Conservation (phyloP, 768 basidiomycete genomes). For the Pleurotus eryngii region DNA sequence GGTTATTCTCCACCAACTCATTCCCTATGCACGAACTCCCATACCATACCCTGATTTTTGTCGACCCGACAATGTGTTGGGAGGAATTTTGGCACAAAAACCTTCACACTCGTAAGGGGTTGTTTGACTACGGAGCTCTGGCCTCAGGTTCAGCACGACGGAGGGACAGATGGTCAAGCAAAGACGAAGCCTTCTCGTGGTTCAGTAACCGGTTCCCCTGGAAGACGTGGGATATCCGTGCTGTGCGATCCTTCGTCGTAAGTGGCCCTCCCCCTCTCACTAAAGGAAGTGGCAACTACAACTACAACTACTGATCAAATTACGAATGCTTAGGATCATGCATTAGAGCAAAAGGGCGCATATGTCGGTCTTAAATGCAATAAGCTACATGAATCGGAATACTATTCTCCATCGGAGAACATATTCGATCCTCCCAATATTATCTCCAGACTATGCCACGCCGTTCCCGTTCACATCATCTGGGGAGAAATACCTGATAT, state of each 20-base stretch:
- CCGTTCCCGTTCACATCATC: conserved; percentile 43
- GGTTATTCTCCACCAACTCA: conserved; percentile 34
- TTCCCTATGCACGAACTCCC: conserved; percentile 24
- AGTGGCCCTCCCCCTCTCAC: conserved; percentile 7
- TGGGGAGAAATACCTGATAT: conserved; percentile 43
- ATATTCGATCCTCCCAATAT: conserved; percentile 38
- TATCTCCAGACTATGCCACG: conserved; percentile 29
- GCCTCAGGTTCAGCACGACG: conserved; percentile 24
- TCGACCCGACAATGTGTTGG: conserved; percentile 42
- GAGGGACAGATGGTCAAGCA: conserved; percentile 36
- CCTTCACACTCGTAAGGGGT: conserved; percentile 33
- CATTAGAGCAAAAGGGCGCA: conserved; percentile 23
- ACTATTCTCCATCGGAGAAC: conserved; percentile 41
- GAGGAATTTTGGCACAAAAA: conserved; percentile 32
- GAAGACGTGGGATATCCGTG: conserved; percentile 42
- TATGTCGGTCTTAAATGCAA: conserved; percentile 41
- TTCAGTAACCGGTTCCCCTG: conserved; percentile 43
- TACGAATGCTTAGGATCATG: conserved; percentile 27
- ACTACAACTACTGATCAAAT: too few relatives aligned
- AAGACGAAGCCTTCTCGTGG: conserved; percentile 38
- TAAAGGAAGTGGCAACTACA: too few relatives aligned
- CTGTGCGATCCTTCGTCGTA: conserved; percentile 35
- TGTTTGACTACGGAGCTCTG: conserved; percentile 30
- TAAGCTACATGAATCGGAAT: conserved; percentile 40
- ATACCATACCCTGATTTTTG: conserved; percentile 35